Percentiles rank a stretch among this genome's conserved stretches.
Conservation (phyloP, 257 asterid genomes). For the Mentha longifolia region DNA sequence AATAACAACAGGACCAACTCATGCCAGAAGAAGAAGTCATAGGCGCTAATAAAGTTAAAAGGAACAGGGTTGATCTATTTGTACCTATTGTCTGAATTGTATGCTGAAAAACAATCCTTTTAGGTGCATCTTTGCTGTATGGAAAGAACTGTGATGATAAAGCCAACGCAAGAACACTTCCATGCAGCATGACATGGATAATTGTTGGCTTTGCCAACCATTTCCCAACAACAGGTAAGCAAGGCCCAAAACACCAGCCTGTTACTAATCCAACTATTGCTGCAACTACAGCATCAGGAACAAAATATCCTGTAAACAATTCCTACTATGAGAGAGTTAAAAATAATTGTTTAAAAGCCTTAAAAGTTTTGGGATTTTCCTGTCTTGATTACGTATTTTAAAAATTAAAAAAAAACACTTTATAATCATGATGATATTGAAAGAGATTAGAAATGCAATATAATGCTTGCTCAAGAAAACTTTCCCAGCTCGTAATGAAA, state of each 20-base stretch:
- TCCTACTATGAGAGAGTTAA: slow-evolving; percentile 23
- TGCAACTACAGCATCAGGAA: slow-evolving; percentile 84
- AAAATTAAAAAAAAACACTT: not conserved
- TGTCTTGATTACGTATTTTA: not conserved
- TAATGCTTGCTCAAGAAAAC: slow-evolving; percentile 18
- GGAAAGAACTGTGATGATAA: slow-evolving; percentile 92
- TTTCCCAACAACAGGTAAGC: slow-evolving; percentile 77
- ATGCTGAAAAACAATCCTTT: slow-evolving; percentile 89
- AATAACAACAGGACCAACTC: slow-evolving; percentile 23
- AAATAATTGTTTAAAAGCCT: too few relatives aligned
- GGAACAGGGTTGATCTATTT: slow-evolving; percentile 25
- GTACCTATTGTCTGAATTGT: slow-evolving; percentile 77
- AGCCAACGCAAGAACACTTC: slow-evolving; percentile 74
- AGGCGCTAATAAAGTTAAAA: slow-evolving; percentile 3
- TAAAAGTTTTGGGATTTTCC: too few relatives aligned
- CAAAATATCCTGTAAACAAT: slow-evolving; percentile 76
- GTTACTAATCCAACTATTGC: slow-evolving; percentile 79
- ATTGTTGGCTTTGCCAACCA: slow-evolving; percentile 76
- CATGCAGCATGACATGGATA: slow-evolving; percentile 70
- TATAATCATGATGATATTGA: slow-evolving; percentile 31
- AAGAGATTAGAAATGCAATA: slow-evolving; percentile 7
- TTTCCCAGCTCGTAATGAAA: slow-evolving; percentile 4
- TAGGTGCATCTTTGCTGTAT: slow-evolving; percentile 94
- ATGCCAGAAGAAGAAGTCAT: slow-evolving; percentile 9
- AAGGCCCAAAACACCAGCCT: slow-evolving; percentile 94